Percentiles rank a stretch among this genome's conserved stretches.
Evolutionary conservation across 2,329 filamentous ascomycete species (phyloP).

Genomic region (Karstenula rhodostoma): DNA sequence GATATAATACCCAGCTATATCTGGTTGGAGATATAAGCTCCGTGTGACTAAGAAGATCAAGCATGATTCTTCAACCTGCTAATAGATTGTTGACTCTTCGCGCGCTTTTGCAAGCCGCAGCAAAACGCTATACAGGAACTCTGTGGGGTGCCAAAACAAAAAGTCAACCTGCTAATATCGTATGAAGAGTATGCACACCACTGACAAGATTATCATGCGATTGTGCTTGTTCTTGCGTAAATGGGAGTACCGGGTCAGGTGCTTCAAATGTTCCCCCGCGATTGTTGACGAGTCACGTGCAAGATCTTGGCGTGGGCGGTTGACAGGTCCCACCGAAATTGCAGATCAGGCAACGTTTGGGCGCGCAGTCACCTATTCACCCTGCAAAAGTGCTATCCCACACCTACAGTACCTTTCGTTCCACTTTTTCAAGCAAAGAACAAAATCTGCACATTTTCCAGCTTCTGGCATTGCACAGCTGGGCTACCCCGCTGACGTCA

Average conservation of each 20-base stretch:
- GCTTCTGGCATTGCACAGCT: neutral
- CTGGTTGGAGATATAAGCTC: neutral
- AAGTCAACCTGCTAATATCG: neutral
- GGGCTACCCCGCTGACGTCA: constrained; percentile 34
- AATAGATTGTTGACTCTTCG: too few species aligned
- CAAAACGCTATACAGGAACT: too few species aligned
- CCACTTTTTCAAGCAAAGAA: neutral
- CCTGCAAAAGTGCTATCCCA: neutral
- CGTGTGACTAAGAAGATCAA: neutral
- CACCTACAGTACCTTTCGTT: neutral
- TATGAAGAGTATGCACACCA: neutral
- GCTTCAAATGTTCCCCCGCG: neutral
- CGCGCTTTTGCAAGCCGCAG: too few species aligned
- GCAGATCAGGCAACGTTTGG: constrained; percentile 10
- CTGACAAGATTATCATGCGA: neutral
- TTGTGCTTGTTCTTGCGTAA: too few species aligned
- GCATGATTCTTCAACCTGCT: neutral
- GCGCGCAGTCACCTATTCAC: constrained; percentile 1
- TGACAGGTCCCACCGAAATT: constrained; percentile 2
- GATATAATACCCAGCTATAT: neutral
- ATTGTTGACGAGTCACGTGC: neutral
- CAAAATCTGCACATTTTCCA: neutral
- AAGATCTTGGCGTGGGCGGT: neutral
- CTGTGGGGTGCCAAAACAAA: too few species aligned
- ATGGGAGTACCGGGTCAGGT: neutral